Evolutionary conservation across 345 rosid genomes (phyloP).

Genomic region (Nephelium lappaceum): DNA sequence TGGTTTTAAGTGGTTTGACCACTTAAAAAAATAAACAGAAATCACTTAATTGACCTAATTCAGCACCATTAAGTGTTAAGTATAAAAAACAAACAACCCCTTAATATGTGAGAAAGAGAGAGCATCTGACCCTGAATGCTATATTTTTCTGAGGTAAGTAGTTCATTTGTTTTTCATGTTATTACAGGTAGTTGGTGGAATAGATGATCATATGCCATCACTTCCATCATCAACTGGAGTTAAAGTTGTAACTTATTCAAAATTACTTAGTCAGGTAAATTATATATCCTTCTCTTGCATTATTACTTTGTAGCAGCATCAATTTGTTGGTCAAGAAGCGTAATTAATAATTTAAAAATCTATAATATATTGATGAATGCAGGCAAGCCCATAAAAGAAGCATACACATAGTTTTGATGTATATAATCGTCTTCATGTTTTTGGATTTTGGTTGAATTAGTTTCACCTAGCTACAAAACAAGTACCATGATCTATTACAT

Average conservation of each 20-base stretch:
- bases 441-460: constrained; percentile 1
- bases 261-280: constrained; percentile 78
- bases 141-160: constrained; percentile 8
- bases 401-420: background rate
- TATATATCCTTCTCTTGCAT: constrained; percentile 15
- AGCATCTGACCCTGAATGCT: background rate
- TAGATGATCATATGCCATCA: constrained; percentile 77
- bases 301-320: constrained; percentile 4
- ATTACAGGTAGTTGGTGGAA: constrained; percentile 92
- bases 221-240: constrained; percentile 76
- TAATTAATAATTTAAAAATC: background rate
- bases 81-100: too few species aligned
- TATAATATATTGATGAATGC: background rate
- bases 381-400: background rate
- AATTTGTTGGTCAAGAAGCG: background rate
- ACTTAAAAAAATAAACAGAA: too few species aligned
- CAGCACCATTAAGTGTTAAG: too few species aligned
- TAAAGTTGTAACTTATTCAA: constrained; percentile 69
- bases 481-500: background rate
- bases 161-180: constrained; percentile 23
- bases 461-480: background rate
- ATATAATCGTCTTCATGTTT: background rate
- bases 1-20: too few species aligned
- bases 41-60: too few species aligned
- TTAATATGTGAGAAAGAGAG: constrained; percentile 10